Base-by-base conservation (phyloP, 257 asterid genomes). In the Sherardia arvensis region DNA sequence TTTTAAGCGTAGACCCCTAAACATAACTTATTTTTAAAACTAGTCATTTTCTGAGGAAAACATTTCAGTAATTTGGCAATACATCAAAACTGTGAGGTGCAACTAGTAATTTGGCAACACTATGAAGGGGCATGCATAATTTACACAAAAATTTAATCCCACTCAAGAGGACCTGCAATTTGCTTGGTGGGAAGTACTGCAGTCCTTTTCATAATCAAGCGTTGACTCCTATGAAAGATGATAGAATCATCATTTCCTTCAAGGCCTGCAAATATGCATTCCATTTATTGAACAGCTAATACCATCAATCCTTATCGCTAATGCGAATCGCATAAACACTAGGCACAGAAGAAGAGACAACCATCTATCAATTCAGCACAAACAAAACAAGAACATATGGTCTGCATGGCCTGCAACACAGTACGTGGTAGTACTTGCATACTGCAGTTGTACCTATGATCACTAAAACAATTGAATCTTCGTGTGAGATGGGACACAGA, bases 121-220 rank as follows among this genome's bases (percentile, higher is more conserved):
- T 5, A 3, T 15, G n/a, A 40, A 14, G 48, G 48, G 17, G 48
- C 48, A 40, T 40, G 48, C 18, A 40, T 40, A 40, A 14, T 40
- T 40, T 14, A 40, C 48, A 36, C 43, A 38, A 38, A n/a, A 38
- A 38, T 38, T 9, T 12, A 38, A 3, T 33, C 73, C 73, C 68
- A 69, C 62, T 36, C 32, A 60, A 4, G n/a, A 36, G 12, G 26
- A 25, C 6, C 34, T 15, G 22, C 1, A 43, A 43, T 14, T 43
- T 43, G 27, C 56, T 15, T 8, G 59, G 72, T 58, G 67, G 72
- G 20, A 0, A 17, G 17, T 61, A 51, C 45, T 48, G 55, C 66
- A 34, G 20, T 49, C 53, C 62, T 60, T 25, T 51, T 33, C 51
- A 32, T 23, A 68, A 56, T 61, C 55, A 53, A 49, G 23, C 47